Evolutionary conservation across 2,329 filamentous ascomycete genomes (phyloP).

Genomic region (Helotiales sp.): DNA sequence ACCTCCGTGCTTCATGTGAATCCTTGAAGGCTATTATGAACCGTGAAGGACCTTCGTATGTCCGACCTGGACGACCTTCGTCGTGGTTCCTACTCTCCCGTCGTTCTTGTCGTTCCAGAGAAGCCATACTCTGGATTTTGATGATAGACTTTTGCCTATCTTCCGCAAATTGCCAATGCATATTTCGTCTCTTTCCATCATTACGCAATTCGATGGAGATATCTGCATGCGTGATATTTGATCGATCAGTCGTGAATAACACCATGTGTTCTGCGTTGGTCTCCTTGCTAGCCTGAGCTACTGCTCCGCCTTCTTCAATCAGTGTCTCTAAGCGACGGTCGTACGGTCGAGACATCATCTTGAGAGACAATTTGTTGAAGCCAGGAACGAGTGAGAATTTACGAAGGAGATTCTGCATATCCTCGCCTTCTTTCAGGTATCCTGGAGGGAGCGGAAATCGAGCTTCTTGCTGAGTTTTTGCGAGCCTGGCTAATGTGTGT

Average conservation of each 20-base stretch:
- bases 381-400: conserved; percentile 52
- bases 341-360: conserved; percentile 37
- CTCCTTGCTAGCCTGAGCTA: conserved; percentile 19
- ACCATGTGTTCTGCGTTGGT: conserved; percentile 29
- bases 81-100: neutral
- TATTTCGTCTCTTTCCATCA: conserved; percentile 33
- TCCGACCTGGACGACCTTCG: neutral
- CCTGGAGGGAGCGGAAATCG: conserved; percentile 41
- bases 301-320: conserved; percentile 37
- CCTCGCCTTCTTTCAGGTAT: conserved; percentile 46
- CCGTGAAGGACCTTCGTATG: conserved; percentile 17
- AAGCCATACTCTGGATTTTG: neutral
- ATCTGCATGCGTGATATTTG: conserved; percentile 17
- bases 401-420: conserved; percentile 45
- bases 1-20: conserved; percentile 40
- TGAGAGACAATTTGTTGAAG: conserved; percentile 35
- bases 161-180: conserved; percentile 34
- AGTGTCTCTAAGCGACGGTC: conserved; percentile 34
- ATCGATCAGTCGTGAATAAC: conserved; percentile 29
- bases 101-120: conserved; percentile 3
- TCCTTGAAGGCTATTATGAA: conserved; percentile 35
- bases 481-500: conserved; percentile 44
- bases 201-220: conserved; percentile 24
- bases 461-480: conserved; percentile 20
- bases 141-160: neutral